These are phyloP conservation scores for Bacidia gigantensis DNA, from an alignment of 495 filamentous ascomycete species.

Conservation along the genomic window DNA sequence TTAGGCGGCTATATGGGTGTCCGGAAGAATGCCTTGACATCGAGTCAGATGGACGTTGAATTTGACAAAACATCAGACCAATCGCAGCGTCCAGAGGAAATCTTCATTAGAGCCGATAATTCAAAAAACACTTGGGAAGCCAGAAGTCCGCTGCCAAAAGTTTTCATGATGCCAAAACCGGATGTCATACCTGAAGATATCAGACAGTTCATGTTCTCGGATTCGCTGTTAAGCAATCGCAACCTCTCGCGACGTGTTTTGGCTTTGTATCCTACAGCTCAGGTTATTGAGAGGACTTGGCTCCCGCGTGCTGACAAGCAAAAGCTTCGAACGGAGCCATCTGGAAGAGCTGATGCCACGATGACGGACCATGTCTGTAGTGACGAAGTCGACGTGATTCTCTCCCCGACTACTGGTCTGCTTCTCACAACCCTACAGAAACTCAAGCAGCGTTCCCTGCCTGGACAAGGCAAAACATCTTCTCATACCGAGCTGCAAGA, in stretches of 20 bases:
- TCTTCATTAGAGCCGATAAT: background rate
- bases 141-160: no score
- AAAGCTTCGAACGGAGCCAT: conserved; percentile 11
- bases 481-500: conserved; percentile 37
- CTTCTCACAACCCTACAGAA: conserved; percentile 58
- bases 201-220: conserved; percentile 34
- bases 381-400: conserved; percentile 61
- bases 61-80: background rate
- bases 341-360: conserved; percentile 20
- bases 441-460: conserved; percentile 55
- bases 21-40: background rate
- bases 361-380: conserved; percentile 24
- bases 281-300: conserved; percentile 48
- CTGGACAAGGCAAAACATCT: conserved; percentile 33
- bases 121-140: background rate
- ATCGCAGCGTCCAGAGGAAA: background rate
- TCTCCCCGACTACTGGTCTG: conserved; percentile 58
- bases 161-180: background rate
- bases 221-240: conserved; percentile 30
- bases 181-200: conserved; percentile 10
- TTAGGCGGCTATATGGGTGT: background rate
- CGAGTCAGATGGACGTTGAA: background rate
- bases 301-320: conserved; percentile 20
- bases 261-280: conserved; percentile 34
- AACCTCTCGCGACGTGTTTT: conserved; percentile 33